Base-by-base conservation (phyloP, 352 stramenopile species). In the Elongisporangium anandrum region DNA sequence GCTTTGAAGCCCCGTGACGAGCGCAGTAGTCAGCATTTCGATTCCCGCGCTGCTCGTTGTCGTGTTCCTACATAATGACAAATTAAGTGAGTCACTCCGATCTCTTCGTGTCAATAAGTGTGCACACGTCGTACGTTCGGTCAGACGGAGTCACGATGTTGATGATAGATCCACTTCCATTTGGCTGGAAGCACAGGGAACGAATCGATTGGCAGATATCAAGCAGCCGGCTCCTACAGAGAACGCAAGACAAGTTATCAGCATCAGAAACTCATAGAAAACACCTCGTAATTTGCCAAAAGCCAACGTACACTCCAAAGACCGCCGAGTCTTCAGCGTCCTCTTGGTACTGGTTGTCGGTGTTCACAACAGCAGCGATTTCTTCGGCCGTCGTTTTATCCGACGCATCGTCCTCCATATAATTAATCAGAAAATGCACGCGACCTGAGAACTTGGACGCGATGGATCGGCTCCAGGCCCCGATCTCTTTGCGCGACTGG, bases 371-470 rank as follows among this genome's bases (percentile, higher is more conserved):
- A 54, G 20, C 50, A 21, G 20, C 39, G 2, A 24, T 49, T 53
- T 64, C 20, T 57, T 64, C 72, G 19, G 34, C 17, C 17, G 59
- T 10, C 29, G 52, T 50, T 15, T 71, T 56, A 3, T 72, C 50
- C 7, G 70, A 52, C 10, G 66, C 66, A 39, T 13, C 29, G 9
- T 74, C 56, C 3, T 69, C 60, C 24, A 72, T 69, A 60, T 79
- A 88, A 64, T 88, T 91, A 56, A 91, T 77, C 22, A 91, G 60
- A 41, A 69, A 85, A 65, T 91, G 71, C n/a, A 89, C 77, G 4
- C 75, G 75, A 39, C 73, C 67, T 39, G 29, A 39, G 61, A 85
- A 89, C 52, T 88, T 86, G 15, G 64, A 59, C 2, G 70, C 71
- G 54, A 89, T 79, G 0, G 77, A 79, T 15, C 62, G 59, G 52